Evolutionary conservation across 148 eudicot species (phyloP), one percentile per base, ranked within the genome.

Genomic region (Chenopodium berlandieri): DNA sequence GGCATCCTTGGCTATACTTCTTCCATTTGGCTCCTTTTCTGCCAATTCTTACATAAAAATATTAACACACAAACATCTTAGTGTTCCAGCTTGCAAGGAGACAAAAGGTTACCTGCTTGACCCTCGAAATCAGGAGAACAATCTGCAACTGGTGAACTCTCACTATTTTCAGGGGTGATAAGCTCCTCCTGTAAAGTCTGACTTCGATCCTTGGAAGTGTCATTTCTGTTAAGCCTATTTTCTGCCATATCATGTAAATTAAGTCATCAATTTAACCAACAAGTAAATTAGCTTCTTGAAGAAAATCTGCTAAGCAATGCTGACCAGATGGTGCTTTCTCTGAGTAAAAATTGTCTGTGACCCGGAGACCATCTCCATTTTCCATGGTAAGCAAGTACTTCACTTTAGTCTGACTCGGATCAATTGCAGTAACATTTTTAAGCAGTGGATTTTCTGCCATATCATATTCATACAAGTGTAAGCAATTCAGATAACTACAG

Each of bases 11-110:
- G 23, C 9, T 5, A 25, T 62, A 4, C 66, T 62, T 12, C 58
- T 62, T 66, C 58, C 76, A 46, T 1, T 47, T 2, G 58, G 54
- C 76, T 73, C 58, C 17, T 73, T 47, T 72, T 47, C 82, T 58
- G 56, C 75, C 22, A 70, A 2, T 70, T 60, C 32, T 12, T 8
- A 17, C 50, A 69, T 34, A 17, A 9, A 31, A 3, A 16, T 16
- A 14, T 31, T 32, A 4, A 1, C 46, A 12, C 0, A 69, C 44
- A 0, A 71, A 0, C n/a, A 8, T 71, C 20, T 71, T 22, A 13
- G 48, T 40, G 50, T 40, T 71, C 8, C 25, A 9, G 22, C 44
- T 37, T 5, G 8, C 44, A 37, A 8, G 4, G 1, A 71, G 74
- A 31, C 10, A 19, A 14, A 4, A 69, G 44, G 2, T 69, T 69